Evolutionary conservation across 1,284 basidiomycete species (phyloP), one percentile per base, ranked within the genome.

Genomic region (Microbotryum silenes-acaulis): DNA sequence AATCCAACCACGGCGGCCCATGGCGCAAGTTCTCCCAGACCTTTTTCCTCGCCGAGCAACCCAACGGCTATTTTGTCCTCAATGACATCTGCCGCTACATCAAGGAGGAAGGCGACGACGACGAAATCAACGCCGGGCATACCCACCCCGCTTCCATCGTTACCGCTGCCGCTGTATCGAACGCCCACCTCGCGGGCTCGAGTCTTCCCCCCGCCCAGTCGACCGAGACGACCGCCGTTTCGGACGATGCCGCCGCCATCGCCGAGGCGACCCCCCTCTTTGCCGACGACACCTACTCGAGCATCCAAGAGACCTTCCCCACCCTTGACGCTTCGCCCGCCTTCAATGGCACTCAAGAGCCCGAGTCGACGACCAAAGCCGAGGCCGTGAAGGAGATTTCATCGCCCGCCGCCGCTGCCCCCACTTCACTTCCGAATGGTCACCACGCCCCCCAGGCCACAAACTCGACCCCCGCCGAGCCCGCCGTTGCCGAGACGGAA

Each of bases 41-140:
- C 18, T 98, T 99, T 81, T 98, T 98, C 87, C 86, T 99, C 60
- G 96, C 96, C 53, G 91, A 97, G 77, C 96, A 99, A 79, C 91
- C 92, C 48, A 96, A 94, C 73, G 96, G 96, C 53, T 99, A 97
- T 81, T 99, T 92, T 77, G 96, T 99, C 65, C 85, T 99, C 76
- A 99, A 99, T 79, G 96, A 99, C 79, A 97, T 98, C 79, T 99
- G 98, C 86, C 88, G 94, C 67, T 97, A 94, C 82, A 81, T 98
- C 69, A 66, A 97, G 78, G 93, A 97, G 72, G 81, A 84, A 46
- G 87, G 90, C 65, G 88, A 89, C 54, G 70, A 70, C 4, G 64
- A 51, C 50, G 70, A 73, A 54, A 68, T 71, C 29, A 61, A 71
- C 27, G 68, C 65, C n/a, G 70, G 65, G 21, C 68, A 65, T 42